phyloP scores from a whole-genome alignment of 768 basidiomycete genomes.

The Rubroboletus pulcherrimus region DNA sequence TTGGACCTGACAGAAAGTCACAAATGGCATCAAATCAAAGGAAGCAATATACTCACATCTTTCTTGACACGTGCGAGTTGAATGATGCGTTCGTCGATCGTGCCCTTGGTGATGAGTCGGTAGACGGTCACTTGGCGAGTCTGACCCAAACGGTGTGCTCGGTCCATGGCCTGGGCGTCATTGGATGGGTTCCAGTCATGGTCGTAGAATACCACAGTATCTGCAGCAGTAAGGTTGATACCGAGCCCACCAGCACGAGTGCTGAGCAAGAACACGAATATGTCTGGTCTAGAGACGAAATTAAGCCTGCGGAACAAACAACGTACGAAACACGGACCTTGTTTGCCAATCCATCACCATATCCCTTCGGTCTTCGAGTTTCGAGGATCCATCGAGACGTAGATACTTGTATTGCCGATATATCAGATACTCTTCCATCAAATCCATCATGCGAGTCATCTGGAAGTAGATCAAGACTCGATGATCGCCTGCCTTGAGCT shows the following conservation, averaged over 20 bases:
- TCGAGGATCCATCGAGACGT: conserved; percentile 88
- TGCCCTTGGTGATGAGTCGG: conserved; percentile 88
- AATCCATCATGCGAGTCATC: conserved; percentile 99
- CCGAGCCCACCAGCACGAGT: conserved; percentile 96
- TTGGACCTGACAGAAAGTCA: conserved; percentile 65
- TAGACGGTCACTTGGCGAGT: conserved; percentile 97
- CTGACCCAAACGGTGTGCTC: conserved; percentile 94
- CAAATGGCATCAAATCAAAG: background rate
- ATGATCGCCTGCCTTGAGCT: conserved; percentile 90
- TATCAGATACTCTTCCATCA: conserved; percentile 98
- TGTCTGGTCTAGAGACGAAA: conserved; percentile 56
- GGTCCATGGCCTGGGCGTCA: conserved; percentile 98
- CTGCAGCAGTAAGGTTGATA: conserved; percentile 85
- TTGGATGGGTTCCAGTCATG: conserved; percentile 76
- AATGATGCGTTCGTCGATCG: conserved; percentile 95
- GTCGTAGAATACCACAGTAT: conserved; percentile 28
- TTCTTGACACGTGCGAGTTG: conserved; percentile 96
- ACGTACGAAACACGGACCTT: conserved; percentile 48
- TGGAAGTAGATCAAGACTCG: conserved; percentile 97
- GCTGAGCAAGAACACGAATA: conserved; percentile 90
- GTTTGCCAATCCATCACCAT: conserved; percentile 99
- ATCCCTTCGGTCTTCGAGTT: conserved; percentile 92
- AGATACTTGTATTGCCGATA: conserved; percentile 96
- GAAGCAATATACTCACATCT: conserved; percentile 54
- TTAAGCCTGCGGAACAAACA: background rate